Conservation (phyloP, 2,329 filamentous ascomycete species). For the Lachnellula occidentalis region DNA sequence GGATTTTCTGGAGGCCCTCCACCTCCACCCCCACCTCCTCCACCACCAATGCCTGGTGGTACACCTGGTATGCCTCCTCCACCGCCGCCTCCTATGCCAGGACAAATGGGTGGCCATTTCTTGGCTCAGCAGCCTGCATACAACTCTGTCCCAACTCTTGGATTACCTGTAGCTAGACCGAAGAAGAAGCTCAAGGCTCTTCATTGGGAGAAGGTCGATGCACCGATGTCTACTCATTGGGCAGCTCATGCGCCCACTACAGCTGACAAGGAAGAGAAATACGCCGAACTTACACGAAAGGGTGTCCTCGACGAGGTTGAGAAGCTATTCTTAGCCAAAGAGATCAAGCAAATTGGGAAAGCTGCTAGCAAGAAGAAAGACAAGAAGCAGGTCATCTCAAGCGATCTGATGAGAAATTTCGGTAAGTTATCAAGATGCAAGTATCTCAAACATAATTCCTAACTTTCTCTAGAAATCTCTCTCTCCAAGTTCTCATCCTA, state of each 20-base stretch:
- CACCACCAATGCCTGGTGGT: constrained; percentile 34
- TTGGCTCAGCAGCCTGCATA: constrained; percentile 56
- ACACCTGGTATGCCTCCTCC: constrained; percentile 50
- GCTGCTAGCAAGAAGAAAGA: constrained; percentile 69
- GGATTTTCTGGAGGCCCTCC: constrained; percentile 28
- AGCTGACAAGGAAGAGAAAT: constrained; percentile 90
- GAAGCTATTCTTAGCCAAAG: constrained; percentile 94
- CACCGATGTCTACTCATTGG: constrained; percentile 88
- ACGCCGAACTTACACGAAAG: constrained; percentile 85
- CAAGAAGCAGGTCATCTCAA: constrained; percentile 95
- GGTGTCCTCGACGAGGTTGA: constrained; percentile 97
- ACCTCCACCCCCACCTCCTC: constrained; percentile 37
- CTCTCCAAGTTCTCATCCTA: constrained; percentile 88
- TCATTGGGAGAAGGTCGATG: constrained; percentile 98
- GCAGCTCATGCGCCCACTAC: constrained; percentile 79
- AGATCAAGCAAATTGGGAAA: constrained; percentile 80
- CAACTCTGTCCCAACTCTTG: constrained; percentile 51
- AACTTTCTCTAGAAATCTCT: constrained; percentile 60
- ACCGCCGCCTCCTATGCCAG: constrained; percentile 58
- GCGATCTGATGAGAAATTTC: constrained; percentile 82
- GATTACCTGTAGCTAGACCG: constrained; percentile 75
- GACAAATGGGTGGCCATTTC: constrained; percentile 70
- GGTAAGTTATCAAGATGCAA: constrained; percentile 43
- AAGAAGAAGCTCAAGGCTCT: constrained; percentile 99
- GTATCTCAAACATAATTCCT: constrained; percentile 6